Conservation (phyloP, 805 yeast species). For the Candida tammaniensis region DNA sequence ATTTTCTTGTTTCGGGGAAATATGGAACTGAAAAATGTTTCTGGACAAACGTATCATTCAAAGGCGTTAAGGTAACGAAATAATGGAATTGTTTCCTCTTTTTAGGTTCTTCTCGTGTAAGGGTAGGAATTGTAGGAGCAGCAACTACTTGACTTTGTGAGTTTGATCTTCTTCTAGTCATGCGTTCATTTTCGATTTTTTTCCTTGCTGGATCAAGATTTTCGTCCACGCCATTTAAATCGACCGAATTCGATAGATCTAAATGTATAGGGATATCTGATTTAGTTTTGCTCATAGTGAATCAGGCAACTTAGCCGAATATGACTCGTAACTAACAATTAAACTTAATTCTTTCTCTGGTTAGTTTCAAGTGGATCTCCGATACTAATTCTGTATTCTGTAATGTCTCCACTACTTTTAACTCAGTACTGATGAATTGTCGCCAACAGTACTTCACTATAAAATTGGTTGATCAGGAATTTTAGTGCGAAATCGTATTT, state of each 20-base stretch:
- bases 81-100: slow-evolving; percentile 37
- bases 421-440: no score
- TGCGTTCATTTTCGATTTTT: slow-evolving; percentile 4
- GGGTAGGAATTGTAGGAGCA: slow-evolving; percentile 17
- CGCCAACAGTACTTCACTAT: no score
- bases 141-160: slow-evolving; percentile 40
- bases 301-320: no score
- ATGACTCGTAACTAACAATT: no score
- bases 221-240: no score
- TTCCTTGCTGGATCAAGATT: not conserved
- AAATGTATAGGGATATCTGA: slow-evolving; percentile 23
- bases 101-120: slow-evolving; percentile 12
- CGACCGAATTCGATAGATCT: slow-evolving; percentile 13
- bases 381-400: no score
- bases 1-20: slow-evolving; percentile 75
- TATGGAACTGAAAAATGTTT: slow-evolving; percentile 79
- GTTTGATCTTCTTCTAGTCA: slow-evolving; percentile 33
- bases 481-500: no score
- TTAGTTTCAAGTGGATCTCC: no score
- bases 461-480: no score
- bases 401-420: no score
- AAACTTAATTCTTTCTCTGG: no score
- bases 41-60: slow-evolving; percentile 78
- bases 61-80: slow-evolving; percentile 68
- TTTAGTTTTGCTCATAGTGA: no score